Evolutionary conservation across 2,329 filamentous ascomycete genomes (phyloP).

Genomic region (Neurospora sp.): DNA sequence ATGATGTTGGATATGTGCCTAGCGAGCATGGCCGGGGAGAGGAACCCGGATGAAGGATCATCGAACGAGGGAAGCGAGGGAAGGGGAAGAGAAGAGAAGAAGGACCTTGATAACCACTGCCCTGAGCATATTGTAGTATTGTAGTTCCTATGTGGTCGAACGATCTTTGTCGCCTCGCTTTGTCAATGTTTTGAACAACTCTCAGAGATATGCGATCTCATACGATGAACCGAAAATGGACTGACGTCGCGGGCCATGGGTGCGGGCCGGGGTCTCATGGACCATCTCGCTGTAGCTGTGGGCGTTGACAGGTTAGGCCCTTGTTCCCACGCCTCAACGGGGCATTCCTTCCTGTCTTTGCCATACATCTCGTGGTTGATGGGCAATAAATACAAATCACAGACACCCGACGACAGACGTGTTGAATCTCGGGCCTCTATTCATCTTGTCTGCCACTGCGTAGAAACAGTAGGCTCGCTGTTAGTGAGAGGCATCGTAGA

Average conservation of each 20-base stretch:
- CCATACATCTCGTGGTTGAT: not conserved
- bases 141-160: not conserved
- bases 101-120: not conserved
- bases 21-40: slow-evolving; percentile 4
- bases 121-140: not conserved
- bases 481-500: not conserved
- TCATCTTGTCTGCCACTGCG: not conserved
- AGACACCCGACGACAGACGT: not conserved
- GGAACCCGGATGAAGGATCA: not conserved
- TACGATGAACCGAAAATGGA: not conserved
- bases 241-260: not conserved
- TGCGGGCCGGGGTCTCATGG: not conserved
- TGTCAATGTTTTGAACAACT: not conserved
- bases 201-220: not conserved
- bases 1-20: slow-evolving; percentile 2
- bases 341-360: not conserved
- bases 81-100: not conserved
- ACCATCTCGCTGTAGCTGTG: not conserved
- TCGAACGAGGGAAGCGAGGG: not conserved
- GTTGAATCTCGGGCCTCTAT: not conserved
- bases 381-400: not conserved
- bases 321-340: not conserved
- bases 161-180: not conserved
- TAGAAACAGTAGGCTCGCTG: not conserved
- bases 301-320: not conserved